Base-by-base conservation (phyloP, 2,329 filamentous ascomycete genomes). In the Neofusicoccum umdonicola region DNA sequence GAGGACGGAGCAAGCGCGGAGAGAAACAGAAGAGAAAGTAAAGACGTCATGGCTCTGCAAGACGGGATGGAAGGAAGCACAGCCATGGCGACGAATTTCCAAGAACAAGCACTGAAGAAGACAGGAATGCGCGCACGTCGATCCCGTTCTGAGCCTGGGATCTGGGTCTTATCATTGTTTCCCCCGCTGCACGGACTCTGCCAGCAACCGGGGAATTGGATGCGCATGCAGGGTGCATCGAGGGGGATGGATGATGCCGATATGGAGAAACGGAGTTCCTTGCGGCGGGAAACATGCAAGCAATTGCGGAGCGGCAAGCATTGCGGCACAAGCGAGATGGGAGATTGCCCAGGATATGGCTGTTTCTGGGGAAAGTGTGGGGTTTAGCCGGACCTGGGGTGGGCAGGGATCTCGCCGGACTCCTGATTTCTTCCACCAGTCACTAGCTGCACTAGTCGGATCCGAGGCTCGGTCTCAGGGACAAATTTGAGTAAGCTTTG, bases 181-280 rank as follows among this genome's bases (percentile, higher is more conserved):
- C 41, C 8, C 9, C 39, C 17, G 41, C 22, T 57, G 51, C 35
- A 19, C 34, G 50, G 50, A 19, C 37, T 56, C 37, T 22, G 15
- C 37, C 27, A 19, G 11, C 9, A 34, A 58, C 39, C 42, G 27
- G 56, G 54, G 56, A 47, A 22, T 19, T 88, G 83, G 1, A 42
- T 9, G n/a, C 60, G 31, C 11, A 63, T 51, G 57, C 45, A 44
- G 42, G 67, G 27, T 31, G 27, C 47, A 54, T 66, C 47, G n/a
- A 66, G 41, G 17, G 67, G 50, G 56, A 4, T 3, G 34, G 27
- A 4, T 41, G 42, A 27, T 34, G 44, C 31, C 47, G 54, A 47
- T 35, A 60, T 47, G 54, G 54, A 31, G 54, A 58, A 44, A 58
- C 54, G 54, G 52, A 45, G 27, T 8, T 57, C 44, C 47, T 56